Base-by-base conservation (phyloP, 129 eudicot species). In the Escallonia herrerae region DNA sequence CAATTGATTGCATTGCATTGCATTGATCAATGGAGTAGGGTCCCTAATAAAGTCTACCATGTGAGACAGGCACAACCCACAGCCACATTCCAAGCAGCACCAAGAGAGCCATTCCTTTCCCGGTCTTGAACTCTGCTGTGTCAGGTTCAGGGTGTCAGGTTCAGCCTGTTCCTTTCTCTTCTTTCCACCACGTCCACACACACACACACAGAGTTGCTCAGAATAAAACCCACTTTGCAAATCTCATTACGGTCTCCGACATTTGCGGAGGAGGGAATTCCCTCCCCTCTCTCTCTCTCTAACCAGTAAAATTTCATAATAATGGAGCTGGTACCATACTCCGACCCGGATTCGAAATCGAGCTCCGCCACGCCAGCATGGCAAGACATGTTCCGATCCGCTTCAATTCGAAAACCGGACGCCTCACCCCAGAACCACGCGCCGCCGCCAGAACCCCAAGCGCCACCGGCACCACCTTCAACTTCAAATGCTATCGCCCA, bases 381-480 rank as follows among this genome's bases (percentile, higher is more conserved):
- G 96, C 90, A 87, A 83, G 97, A 91, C 62, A 91, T 91, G 97
- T 87, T 85, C 85, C 86, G 97, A 75, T 83, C 97, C 52, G 97
- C 95, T 42, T 91, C 97, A 46, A 48, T 72, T 60, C 60, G 82
- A 13, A 82, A 84, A 74, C 95, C 99, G 43, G 78, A 72, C 49
- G 66, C 79, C 47, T 12, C 79, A 4, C 60, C 72, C 50, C 79
- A 3, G 15, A 60, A 61, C 49, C 66, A 37, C 66, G 66, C 51
- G 39, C 63, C 79, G 46, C 68, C 78, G 40, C 63, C 82, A 5
- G 43, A 40, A 4, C 41, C 15, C 5, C 44, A 49, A 22, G 62
- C 45, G 49, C 47, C 71, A 14, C 53, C 54, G 15, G 15, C 67
- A 6, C 43, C 41, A 0, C 6, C 64, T 40, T 3, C 46, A 22